Evolutionary conservation across 148 eudicot species (phyloP), one percentile per base, ranked within the genome.

Genomic region (Diospyros kaki): DNA sequence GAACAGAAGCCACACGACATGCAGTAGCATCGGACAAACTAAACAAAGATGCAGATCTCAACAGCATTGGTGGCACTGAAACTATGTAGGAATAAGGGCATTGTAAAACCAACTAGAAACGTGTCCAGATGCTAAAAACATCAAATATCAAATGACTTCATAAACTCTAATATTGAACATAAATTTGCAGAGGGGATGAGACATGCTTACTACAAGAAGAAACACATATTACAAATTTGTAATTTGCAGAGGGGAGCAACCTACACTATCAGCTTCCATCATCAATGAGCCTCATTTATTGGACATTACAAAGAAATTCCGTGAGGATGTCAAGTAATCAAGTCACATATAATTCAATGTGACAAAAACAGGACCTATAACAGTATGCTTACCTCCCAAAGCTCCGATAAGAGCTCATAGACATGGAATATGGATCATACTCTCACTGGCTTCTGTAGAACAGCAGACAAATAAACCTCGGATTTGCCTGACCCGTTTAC

Each of bases 401-500:
- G n/a, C 68, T 28, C 73, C 69, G 74, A 43, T 18, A 59, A 15
- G 41, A 61, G 64, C 51, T 71, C 74, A 13, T 4, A n/a, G 50
- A 6, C 71, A 43, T 28, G 28, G 28, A 28, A 28, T 28, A 28
- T 28, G 28, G 28, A 28, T 80, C 81, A 90, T 59, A 75, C 88
- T 84, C 98, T 88, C 5, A 88, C 92, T 56, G 97, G 98, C 80
- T 96, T 96, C 78, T 96, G 93, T 18, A 96, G 81, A 77, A 93
- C 98, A 84, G 98, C 98, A 58, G 98, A 96, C 80, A 96, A 78
- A 80, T 89, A 91, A 52, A 93, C 84, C 81, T 93, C 92, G 1
- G 97, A 82, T 64, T 86, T 87, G 40, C 87, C 93, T 3, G 87
- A 56, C 1, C 83, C 92, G 66, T 83, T 87, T 0, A 69, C 72